Percentiles rank a stretch among this genome's conserved stretches.
phyloP scores from a whole-genome alignment of 257 asterid species.

The Rubia yunnanensis region DNA sequence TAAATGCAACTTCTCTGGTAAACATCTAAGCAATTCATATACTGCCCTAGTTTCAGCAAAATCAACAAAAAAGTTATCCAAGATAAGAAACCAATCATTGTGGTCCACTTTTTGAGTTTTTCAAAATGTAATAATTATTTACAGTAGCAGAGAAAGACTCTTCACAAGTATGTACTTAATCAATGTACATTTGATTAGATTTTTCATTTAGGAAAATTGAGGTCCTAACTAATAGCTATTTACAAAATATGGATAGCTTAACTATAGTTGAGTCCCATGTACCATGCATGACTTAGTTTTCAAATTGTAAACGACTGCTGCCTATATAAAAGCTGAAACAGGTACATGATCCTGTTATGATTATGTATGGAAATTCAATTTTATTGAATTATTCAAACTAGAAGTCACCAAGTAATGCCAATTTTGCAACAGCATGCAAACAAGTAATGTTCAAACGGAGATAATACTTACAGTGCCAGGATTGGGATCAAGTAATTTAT shows the following conservation, averaged over 20 bases:
- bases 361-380: background rate
- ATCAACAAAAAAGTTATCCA: background rate
- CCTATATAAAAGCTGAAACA: background rate
- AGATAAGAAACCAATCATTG: background rate
- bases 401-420: background rate
- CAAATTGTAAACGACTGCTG: background rate
- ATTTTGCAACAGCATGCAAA: background rate
- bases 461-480: constrained; percentile 64
- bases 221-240: background rate
- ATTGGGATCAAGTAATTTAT: constrained; percentile 69
- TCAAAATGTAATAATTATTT: background rate
- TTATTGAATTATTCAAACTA: background rate
- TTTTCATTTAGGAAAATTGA: background rate
- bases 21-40: background rate
- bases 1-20: background rate
- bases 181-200: background rate
- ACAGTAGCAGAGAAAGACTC: background rate
- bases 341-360: background rate
- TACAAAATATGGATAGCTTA: background rate
- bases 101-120: background rate
- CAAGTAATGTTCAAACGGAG: background rate
- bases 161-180: background rate
- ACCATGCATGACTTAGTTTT: background rate
- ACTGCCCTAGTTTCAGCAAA: background rate
- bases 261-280: background rate